Evolutionary conservation across 2,329 filamentous ascomycete genomes (phyloP), one percentile per base, ranked within the genome.

Genomic region (Clarireedia monteithiana): DNA sequence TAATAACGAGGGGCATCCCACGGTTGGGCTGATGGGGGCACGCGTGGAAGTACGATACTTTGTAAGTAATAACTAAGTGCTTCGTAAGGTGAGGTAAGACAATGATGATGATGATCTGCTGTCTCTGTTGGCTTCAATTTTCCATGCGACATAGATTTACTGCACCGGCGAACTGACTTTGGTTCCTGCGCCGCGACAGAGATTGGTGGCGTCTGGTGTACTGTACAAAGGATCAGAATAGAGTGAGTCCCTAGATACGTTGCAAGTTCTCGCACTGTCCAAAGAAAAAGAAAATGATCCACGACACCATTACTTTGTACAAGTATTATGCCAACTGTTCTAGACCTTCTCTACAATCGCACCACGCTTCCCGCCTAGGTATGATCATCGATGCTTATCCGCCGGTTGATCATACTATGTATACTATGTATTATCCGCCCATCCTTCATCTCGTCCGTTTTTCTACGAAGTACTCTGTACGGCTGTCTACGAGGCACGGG

Each of bases 131-230:
- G 39, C 27, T 45, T 52, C 14, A 15, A 48, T 1, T 30, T 30
- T 34, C n/a, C 15, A n/a, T 17, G 20, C 20, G 20, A 20, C 20
- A 20, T 20, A 20, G 2, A 20, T 34, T 15, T 30, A 7, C n/a
- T 34, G 27, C 30, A 6, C 5, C 6, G 27, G 27, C 27, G 9
- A 30, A 6, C 27, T 30, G 10, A 17, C 24, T 34, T 52, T 53
- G 9, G 50, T 53, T 53, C 50, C 50, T 46, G 40, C 50, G 50
- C 42, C 50, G 50, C 45, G 40, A 52, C 50, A 34, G 20, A 46
- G 10, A 10, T 30, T 46, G 12, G 20, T 44, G 40, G 15, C 40
- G 40, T 44, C 40, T 9, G 40, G 40, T 23, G 14, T 23, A 44
- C n/a, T 17, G 14, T 17, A 17, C 10, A 44, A 14, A 44, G n/a